Evolutionary conservation across 1,284 basidiomycete species (phyloP).

Genomic region (Fomitopsis schrenkii): DNA sequence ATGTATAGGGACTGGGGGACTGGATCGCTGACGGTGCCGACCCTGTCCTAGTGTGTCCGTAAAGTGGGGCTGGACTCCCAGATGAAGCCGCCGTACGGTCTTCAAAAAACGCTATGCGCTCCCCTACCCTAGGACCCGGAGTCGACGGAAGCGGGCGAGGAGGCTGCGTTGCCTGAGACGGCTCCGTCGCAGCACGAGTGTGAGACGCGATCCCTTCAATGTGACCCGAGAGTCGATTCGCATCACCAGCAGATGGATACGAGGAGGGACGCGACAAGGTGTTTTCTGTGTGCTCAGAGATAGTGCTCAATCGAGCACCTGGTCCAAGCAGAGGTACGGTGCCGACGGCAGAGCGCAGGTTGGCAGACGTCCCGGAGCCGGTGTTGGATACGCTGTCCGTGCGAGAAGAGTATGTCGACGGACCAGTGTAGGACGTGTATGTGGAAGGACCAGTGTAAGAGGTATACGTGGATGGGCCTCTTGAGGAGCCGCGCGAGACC

Average conservation of each 20-base stretch:
- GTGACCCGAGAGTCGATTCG: constrained; percentile 20
- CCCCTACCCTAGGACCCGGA: constrained; percentile 57
- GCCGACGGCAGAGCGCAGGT: constrained; percentile 16
- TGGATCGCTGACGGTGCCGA: constrained; percentile 52
- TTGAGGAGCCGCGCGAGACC: constrained; percentile 40
- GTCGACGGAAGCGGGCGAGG: constrained; percentile 28
- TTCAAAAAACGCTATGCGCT: constrained; percentile 74
- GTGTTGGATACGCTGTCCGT: constrained; percentile 13
- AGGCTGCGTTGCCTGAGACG: constrained; percentile 13
- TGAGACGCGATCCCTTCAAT: constrained; percentile 16
- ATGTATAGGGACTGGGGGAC: constrained; percentile 47
- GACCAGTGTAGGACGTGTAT: constrained; percentile 17
- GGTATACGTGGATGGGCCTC: constrained; percentile 15
- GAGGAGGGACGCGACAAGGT: constrained; percentile 30
- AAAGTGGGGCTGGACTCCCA: constrained; percentile 23
- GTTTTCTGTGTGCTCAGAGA: constrained; percentile 37
- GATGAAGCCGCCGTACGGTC: constrained; percentile 37
- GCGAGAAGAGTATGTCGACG: constrained; percentile 18
- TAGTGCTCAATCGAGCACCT: constrained; percentile 31
- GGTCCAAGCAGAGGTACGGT: constrained; percentile 16
- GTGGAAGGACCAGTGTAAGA: constrained; percentile 19
- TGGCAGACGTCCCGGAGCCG: constrained; percentile 14
- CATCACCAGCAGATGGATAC: constrained; percentile 22
- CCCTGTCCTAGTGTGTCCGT: constrained; percentile 44
- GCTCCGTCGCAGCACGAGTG: constrained; percentile 27